Evolutionary conservation across 345 rosid species (phyloP).

Genomic region (Syzygium oleosum): DNA sequence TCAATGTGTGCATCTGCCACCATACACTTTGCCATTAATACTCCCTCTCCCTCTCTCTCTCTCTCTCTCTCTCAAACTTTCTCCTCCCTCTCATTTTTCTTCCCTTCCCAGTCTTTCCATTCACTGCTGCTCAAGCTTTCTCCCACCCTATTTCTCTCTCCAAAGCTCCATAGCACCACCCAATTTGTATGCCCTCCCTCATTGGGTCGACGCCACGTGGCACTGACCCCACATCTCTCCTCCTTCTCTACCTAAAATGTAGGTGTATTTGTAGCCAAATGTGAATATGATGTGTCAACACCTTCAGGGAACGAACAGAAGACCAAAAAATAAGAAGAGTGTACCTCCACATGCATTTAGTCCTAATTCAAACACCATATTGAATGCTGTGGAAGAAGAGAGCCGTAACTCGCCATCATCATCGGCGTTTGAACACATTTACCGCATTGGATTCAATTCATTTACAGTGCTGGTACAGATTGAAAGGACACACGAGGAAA

Average conservation of each 20-base stretch:
- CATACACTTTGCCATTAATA: conserved; percentile 44
- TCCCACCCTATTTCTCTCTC: not conserved
- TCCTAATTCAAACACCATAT: not conserved
- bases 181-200: not conserved
- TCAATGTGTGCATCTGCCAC: conserved; percentile 81
- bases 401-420: not conserved
- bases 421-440: not conserved
- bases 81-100: conserved; percentile 36
- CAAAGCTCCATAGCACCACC: not conserved
- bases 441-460: not conserved
- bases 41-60: not conserved
- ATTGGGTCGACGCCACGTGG: conserved; percentile 20
- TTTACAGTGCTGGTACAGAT: not conserved
- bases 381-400: not conserved
- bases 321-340: not conserved
- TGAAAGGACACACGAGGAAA: not conserved
- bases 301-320: not conserved
- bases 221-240: not conserved
- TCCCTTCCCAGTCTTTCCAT: conserved; percentile 39
- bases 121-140: not conserved
- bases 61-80: not conserved
- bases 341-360: not conserved
- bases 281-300: conserved; percentile 20
- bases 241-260: conserved; percentile 5
- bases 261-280: conserved; percentile 5